Conservation (phyloP, 148 eudicot genomes). For the Vaccinium vitisidaea region DNA sequence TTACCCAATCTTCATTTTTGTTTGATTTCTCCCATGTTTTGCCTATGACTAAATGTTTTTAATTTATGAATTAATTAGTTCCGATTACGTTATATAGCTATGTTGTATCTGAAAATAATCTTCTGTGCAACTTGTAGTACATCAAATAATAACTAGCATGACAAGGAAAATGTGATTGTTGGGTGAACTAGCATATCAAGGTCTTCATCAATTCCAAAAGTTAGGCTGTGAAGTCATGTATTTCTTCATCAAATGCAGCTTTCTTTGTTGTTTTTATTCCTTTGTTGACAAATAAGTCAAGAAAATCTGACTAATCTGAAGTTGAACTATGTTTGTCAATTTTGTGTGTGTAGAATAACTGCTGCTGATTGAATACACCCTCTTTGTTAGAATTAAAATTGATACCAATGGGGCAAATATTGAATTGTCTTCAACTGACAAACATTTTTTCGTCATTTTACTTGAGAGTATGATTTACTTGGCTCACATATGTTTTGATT, state of each 20-base stretch:
- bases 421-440: neutral
- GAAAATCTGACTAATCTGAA: neutral
- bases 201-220: neutral
- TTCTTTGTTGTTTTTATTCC: neutral
- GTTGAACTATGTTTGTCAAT: neutral
- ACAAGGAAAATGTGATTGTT: neutral
- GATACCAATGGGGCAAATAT: neutral
- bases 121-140: neutral
- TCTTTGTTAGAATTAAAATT: neutral
- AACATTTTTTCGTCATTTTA: neutral
- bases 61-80: neutral
- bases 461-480: neutral
- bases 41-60: neutral
- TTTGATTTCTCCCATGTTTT: conserved; percentile 5
- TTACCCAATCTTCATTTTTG: neutral
- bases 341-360: neutral
- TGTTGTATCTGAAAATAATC: neutral
- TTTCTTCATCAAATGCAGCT: neutral
- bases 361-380: neutral
- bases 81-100: neutral
- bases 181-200: neutral
- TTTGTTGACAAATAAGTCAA: neutral
- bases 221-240: neutral
- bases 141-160: neutral
- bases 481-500: neutral